Evolutionary conservation across 345 rosid species (phyloP), one percentile per base, ranked within the genome.

Genomic region (Pistacia vera): DNA sequence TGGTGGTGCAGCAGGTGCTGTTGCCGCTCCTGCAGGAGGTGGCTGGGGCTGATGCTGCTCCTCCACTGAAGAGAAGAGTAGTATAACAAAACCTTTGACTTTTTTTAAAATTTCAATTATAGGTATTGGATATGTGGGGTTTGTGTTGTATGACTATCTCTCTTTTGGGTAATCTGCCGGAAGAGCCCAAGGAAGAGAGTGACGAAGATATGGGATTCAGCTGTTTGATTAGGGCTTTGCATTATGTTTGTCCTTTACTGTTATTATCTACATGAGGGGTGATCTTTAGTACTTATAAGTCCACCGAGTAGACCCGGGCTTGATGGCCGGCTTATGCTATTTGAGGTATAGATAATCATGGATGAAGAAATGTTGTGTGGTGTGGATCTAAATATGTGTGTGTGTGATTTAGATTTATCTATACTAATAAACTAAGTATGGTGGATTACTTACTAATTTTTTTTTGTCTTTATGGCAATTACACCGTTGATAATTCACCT

Each of bases 191-290:
- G 51, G 97, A 92, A 78, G 95, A 90, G 83, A 91, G 97, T 57
- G 98, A 94, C 18, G 97, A 83, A 0, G 98, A 94, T 78, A 80
- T 92, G 93, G 98, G 98, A 49, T 94, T 94, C 85, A 83, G 95
- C 75, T 94, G 80, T 94, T 94, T 54, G 97, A 94, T 78, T 93
- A 90, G 86, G 44, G 25, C 82, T 79, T 58, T 49, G 74, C 55
- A 11, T 28, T 17, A 2, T 51, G 51, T 38, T 65, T 25, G 64
- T 70, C 65, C n/a, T 25, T 5, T 62, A 5, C 35, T 33, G 48
- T 51, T 25, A 46, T n/a, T 36, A 20, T 64, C 60, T 73, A 41
- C 46, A 41, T 18, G 46, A 16, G 33, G 25, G 49, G 56, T 48
- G 46, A 17, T 62, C 44, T 2, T 65, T 49, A 35, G 49, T 41